These are phyloP conservation scores for Sporobolomyces phaffii DNA, from an alignment of 768 basidiomycete species.

Conservation along the genomic window DNA sequence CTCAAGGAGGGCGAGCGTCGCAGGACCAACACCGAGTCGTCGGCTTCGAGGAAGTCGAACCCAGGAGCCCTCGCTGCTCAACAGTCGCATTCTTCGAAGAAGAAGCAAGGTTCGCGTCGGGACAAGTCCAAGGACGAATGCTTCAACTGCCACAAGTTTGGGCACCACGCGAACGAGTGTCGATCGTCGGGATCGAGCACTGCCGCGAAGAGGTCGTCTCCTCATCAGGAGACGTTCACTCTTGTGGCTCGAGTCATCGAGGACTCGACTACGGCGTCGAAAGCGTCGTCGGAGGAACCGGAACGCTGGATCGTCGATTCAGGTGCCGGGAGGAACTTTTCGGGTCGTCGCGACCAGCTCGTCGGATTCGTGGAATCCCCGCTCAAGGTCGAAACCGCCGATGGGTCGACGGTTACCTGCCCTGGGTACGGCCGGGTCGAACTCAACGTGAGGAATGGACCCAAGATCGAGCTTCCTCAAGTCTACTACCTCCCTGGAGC, in stretches of 20 bases:
- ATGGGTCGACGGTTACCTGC: background rate
- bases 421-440: background rate
- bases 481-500: conserved; percentile 9
- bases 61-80: background rate
- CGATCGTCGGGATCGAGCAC: background rate
- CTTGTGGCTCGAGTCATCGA: too few species aligned
- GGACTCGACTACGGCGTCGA: too few species aligned
- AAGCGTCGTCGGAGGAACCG: too few species aligned
- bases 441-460: background rate
- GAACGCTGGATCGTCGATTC: conserved; percentile 5
- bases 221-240: too few species aligned
- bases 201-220: too few species aligned
- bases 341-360: background rate
- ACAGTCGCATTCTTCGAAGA: background rate
- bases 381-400: background rate
- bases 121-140: background rate
- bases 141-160: background rate
- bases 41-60: background rate
- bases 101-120: too few species aligned
- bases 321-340: background rate
- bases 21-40: background rate
- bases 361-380: background rate
- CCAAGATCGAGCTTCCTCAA: background rate
- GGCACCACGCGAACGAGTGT: background rate
- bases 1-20: background rate